A percentile compares a stretch with the other conserved stretches of the same genome.
phyloP scores from a whole-genome alignment of 345 rosid genomes.

The Eucalyptus polybractea region DNA sequence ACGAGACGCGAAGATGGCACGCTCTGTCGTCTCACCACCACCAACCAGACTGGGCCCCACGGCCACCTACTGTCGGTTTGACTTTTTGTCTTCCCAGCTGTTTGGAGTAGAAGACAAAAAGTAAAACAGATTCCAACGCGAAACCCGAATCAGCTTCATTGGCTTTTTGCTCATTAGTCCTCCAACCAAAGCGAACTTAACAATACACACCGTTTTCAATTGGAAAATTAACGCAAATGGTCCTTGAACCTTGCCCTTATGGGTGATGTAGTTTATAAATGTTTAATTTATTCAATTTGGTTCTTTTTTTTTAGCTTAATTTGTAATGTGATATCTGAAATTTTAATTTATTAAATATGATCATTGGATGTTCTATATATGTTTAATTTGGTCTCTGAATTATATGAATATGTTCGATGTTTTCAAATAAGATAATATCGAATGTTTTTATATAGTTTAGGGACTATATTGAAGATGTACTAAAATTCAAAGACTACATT shows the following conservation, averaged over 20 bases:
- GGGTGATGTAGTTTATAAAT: background rate
- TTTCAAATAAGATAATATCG: fast-evolving
- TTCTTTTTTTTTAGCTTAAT: fast-evolving
- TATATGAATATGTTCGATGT: fast-evolving
- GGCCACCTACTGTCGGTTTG: background rate
- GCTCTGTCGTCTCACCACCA: background rate
- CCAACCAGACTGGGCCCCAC: background rate
- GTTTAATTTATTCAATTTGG: too few relatives aligned
- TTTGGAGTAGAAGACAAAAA: background rate
- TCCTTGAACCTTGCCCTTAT: background rate
- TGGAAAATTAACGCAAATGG: background rate
- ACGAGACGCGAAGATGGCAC: background rate
- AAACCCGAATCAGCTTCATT: background rate
- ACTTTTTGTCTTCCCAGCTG: background rate
- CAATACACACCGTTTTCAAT: background rate
- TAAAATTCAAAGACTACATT: too few relatives aligned
- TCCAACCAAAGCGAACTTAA: background rate
- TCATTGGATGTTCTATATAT: too few relatives aligned
- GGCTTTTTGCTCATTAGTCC: background rate
- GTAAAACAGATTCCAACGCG: background rate
- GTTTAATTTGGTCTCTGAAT: too few relatives aligned
- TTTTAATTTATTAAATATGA: too few relatives aligned
- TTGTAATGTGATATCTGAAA: fast-evolving
- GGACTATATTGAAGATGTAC: background rate
- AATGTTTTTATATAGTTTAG: fast-evolving